Conservation (phyloP, 164 flowering plant species). For the Liquidambar formosana region DNA sequence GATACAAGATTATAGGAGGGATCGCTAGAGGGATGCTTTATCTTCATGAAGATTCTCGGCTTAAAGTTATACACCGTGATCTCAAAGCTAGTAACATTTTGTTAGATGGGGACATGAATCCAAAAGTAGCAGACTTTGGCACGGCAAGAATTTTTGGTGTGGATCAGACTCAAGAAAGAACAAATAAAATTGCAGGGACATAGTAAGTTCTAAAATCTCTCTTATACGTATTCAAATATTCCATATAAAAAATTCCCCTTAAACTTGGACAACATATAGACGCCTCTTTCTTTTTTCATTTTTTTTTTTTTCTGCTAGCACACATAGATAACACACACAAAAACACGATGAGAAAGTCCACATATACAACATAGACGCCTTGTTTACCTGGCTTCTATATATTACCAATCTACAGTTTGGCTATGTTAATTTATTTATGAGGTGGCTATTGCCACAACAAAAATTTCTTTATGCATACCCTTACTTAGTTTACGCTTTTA, state of each 20-base stretch:
- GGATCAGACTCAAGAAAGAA: slow-evolving; percentile 28
- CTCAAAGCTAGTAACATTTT: slow-evolving; percentile 61
- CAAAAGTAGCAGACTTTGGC: slow-evolving; percentile 69
- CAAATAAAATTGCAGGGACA: slow-evolving; percentile 37
- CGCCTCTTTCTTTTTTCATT: too few species aligned
- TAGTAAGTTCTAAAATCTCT: slow-evolving; percentile 27
- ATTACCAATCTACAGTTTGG: too few species aligned
- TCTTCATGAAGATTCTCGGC: slow-evolving; percentile 62
- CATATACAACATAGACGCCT: too few species aligned
- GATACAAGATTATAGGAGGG: slow-evolving; percentile 50
- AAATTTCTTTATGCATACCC: too few species aligned
- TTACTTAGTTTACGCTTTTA: too few species aligned
- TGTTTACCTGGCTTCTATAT: too few species aligned
- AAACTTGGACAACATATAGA: too few species aligned
- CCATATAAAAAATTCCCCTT: background rate
- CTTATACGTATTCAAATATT: background rate
- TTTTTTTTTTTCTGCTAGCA: too few species aligned
- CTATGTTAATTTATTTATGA: too few species aligned
- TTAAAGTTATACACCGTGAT: slow-evolving; percentile 58
- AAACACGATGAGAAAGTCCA: too few species aligned
- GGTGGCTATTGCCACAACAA: too few species aligned
- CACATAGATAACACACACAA: too few species aligned
- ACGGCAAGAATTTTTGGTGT: slow-evolving; percentile 44
- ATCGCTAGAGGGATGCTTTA: slow-evolving; percentile 66
- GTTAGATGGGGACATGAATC: slow-evolving; percentile 46